phyloP scores from a whole-genome alignment of 306 rosid genomes.

The Dryas alaskensis region DNA sequence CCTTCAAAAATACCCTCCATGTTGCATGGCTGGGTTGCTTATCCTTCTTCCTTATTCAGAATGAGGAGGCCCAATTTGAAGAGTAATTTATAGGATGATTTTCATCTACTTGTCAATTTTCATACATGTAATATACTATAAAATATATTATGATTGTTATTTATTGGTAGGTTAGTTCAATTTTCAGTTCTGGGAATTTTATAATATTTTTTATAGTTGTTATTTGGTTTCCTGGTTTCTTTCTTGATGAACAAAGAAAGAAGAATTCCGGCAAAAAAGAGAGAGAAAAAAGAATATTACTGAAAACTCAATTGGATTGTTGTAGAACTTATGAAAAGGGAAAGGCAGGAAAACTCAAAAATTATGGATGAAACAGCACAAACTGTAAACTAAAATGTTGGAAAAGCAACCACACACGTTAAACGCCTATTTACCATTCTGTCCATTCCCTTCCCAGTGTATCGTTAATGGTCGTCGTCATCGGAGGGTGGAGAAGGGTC shows the following conservation, averaged over 20 bases:
- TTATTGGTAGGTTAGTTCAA: background rate
- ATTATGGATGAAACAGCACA: too few relatives aligned
- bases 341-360: too few relatives aligned
- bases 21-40: background rate
- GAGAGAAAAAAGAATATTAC: too few relatives aligned
- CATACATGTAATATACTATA: background rate
- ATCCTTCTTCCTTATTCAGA: background rate
- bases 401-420: too few relatives aligned
- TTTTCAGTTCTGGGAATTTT: background rate
- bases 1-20: background rate
- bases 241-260: background rate
- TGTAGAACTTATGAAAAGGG: too few relatives aligned
- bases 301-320: too few relatives aligned
- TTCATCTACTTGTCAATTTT: background rate
- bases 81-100: background rate
- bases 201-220: background rate
- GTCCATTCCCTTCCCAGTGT: too few relatives aligned
- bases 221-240: background rate
- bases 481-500: conserved; percentile 79
- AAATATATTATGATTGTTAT: background rate
- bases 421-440: too few relatives aligned
- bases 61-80: background rate
- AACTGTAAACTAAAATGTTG: too few relatives aligned
- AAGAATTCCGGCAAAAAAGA: too few relatives aligned
- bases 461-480: conserved; percentile 13